Conservation (phyloP, 2,329 filamentous ascomycete genomes). For the Conoideocrella luteorostrata region DNA sequence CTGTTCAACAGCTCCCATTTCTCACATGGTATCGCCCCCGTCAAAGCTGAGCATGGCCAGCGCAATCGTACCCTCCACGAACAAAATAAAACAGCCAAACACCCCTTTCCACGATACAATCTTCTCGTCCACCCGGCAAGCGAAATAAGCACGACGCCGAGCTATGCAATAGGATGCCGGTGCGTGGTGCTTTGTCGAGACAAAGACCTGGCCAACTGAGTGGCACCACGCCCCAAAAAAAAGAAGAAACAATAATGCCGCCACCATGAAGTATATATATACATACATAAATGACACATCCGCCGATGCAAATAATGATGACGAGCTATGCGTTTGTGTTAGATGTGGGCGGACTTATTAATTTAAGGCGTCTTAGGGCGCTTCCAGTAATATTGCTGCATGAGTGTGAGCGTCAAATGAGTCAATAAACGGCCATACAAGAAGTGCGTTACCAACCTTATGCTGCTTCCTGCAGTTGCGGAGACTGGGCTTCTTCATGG, state of each 20-base stretch:
- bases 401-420: too few species aligned
- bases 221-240: too few species aligned
- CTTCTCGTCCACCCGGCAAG: conserved; percentile 3
- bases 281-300: neutral
- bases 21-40: too few species aligned
- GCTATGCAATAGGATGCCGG: conserved; percentile 2
- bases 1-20: too few species aligned
- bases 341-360: neutral
- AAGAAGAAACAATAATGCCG: neutral
- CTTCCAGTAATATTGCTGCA: conserved; percentile 66
- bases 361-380: conserved; percentile 51
- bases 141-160: conserved; percentile 3
- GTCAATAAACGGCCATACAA: neutral
- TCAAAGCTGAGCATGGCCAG: too few species aligned
- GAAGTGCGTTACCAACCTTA: conserved; percentile 63
- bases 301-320: neutral
- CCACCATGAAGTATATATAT: too few species aligned
- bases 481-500: conserved; percentile 81
- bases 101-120: too few species aligned
- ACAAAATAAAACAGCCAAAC: neutral
- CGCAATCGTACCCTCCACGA: too few species aligned
- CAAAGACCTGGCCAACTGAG: too few species aligned
- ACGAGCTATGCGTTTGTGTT: neutral
- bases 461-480: conserved; percentile 90
- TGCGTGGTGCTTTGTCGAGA: neutral